Conservation (phyloP, 495 filamentous ascomycete species). For the Penicillium steckii region DNA sequence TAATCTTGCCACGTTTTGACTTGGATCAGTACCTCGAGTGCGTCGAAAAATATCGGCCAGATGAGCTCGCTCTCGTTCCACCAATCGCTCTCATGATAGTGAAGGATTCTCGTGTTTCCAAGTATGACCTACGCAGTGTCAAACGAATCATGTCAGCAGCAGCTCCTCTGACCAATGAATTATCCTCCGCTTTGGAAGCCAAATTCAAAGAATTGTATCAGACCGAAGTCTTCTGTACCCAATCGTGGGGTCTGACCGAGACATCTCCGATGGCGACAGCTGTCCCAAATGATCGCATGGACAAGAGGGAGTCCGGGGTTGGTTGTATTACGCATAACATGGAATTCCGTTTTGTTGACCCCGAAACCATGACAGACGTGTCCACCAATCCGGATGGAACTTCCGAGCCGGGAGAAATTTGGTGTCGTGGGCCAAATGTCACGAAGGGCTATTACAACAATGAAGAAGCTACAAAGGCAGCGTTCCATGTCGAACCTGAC, state of each 20-base stretch:
- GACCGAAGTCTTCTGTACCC: conserved; percentile 63
- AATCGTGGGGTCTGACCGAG: conserved; percentile 77
- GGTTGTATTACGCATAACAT: conserved; percentile 58
- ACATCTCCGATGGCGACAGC: conserved; percentile 46
- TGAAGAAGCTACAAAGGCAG: conserved; percentile 59
- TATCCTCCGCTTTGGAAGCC: conserved; percentile 59
- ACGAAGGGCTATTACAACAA: conserved; percentile 67
- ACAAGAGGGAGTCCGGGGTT: conserved; percentile 55
- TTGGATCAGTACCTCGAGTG: conserved; percentile 43
- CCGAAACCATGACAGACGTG: conserved; percentile 32
- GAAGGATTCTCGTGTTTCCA: conserved; percentile 63
- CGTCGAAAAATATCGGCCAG: conserved; percentile 21
- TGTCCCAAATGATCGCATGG: conserved; percentile 49
- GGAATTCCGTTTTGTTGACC: conserved; percentile 57
- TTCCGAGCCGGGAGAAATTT: conserved; percentile 59
- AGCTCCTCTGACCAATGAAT: conserved; percentile 72
- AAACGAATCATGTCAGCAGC: conserved; percentile 77
- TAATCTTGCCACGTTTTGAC: conserved; percentile 77
- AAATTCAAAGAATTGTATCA: conserved; percentile 32
- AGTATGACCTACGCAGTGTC: conserved; percentile 70
- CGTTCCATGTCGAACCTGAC: conserved; percentile 46
- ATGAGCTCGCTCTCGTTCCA: conserved; percentile 51
- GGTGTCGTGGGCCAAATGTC: conserved; percentile 55
- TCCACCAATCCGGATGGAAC: conserved; percentile 41
- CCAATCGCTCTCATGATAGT: conserved; percentile 72